A percentile compares a stretch with the other conserved stretches of the same genome.
Conservation (phyloP, 768 basidiomycete genomes). For the Nevesoporus exiguus region DNA sequence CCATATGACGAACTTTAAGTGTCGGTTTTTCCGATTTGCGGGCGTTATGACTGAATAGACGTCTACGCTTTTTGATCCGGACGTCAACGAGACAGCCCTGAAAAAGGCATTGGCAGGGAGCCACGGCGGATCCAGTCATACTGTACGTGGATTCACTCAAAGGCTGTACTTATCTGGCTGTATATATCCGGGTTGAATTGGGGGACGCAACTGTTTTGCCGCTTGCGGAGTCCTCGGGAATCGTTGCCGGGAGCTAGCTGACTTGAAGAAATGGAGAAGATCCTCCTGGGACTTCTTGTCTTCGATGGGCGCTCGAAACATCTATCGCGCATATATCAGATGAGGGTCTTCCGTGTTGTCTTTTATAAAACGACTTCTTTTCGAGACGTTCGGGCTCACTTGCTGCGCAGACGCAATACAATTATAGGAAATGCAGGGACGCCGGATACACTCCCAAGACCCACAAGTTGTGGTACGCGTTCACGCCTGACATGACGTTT, state of each 20-base stretch:
- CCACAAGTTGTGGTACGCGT: background rate
- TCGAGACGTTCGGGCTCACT: background rate
- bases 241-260: constrained; percentile 2
- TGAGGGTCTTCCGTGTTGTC: constrained; percentile 14
- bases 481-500: background rate
- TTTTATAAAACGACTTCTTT: constrained; percentile 13
- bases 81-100: constrained; percentile 14
- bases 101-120: background rate
- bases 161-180: constrained; percentile 4
- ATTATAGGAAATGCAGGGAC: constrained; percentile 2
- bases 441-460: background rate
- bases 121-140: constrained; percentile 12
- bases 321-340: constrained; percentile 18
- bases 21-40: background rate
- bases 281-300: constrained; percentile 10
- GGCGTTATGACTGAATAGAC: background rate
- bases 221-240: constrained; percentile 20
- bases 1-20: background rate
- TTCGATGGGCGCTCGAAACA: constrained; percentile 19
- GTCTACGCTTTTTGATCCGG: constrained; percentile 11
- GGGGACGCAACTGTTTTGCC: background rate
- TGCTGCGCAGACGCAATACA: background rate
- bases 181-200: constrained; percentile 5
- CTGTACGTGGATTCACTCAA: background rate
- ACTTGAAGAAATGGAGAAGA: constrained; percentile 10